phyloP scores from a whole-genome alignment of 257 asterid species.

The Petrea volubilis region DNA sequence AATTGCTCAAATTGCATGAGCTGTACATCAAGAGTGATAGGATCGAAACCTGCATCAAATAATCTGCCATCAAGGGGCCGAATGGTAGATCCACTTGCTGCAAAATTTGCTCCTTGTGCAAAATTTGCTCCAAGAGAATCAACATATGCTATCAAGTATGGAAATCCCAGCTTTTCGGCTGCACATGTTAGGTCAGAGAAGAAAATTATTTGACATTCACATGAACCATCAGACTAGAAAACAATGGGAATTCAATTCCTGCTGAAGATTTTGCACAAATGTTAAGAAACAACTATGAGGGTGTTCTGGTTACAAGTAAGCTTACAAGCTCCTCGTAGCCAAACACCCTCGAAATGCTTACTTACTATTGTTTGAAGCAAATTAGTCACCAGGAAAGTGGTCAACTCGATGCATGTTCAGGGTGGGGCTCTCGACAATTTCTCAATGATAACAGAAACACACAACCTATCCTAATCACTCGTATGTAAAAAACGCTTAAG shows the following conservation, averaged over 20 bases:
- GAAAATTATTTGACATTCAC: neutral
- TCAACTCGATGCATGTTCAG: too few relatives aligned
- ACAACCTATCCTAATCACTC: too few relatives aligned
- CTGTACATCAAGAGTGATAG: conserved; percentile 24
- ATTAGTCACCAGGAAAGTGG: too few relatives aligned
- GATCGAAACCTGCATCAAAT: conserved; percentile 16
- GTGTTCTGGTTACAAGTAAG: too few relatives aligned
- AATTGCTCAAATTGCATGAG: conserved; percentile 29
- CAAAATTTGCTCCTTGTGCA: conserved; percentile 29
- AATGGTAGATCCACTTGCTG: conserved; percentile 29
- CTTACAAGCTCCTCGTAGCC: too few relatives aligned
- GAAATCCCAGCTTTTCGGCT: conserved; percentile 28
- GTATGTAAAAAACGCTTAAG: too few relatives aligned
- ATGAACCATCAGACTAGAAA: neutral
- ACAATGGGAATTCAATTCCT: neutral
- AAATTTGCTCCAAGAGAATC: conserved; percentile 28
- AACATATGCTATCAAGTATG: conserved; percentile 28
- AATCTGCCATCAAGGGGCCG: conserved; percentile 17
- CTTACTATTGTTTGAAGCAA: too few relatives aligned
- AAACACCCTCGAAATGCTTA: too few relatives aligned
- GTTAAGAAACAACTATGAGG: too few relatives aligned
- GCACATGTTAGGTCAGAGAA: neutral
- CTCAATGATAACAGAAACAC: too few relatives aligned
- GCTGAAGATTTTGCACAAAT: neutral
- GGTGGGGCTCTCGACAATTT: too few relatives aligned